Percentiles rank a stretch among this genome's conserved stretches.
Evolutionary conservation across 192 early-diverging fungal genomes (phyloP).

Genomic region (Umbelopsis sp.): DNA sequence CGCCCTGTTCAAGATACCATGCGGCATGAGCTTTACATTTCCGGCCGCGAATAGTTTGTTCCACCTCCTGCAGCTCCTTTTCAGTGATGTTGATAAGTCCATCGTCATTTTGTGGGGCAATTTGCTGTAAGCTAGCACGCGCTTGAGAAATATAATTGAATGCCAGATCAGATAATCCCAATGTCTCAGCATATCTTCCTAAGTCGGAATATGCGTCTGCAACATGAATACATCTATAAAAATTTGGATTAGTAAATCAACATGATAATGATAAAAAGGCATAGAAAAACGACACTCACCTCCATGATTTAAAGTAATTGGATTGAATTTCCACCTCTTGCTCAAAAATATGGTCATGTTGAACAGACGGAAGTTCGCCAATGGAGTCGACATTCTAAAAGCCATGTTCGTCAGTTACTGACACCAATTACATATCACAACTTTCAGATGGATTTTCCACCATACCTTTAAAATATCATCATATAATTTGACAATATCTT

Average conservation of each 20-base stretch:
- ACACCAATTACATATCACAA: background rate
- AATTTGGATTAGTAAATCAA: background rate
- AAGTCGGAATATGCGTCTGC: constrained; percentile 52
- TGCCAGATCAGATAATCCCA: constrained; percentile 63
- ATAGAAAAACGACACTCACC: constrained; percentile 34
- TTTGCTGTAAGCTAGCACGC: constrained; percentile 44
- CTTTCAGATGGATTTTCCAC: background rate
- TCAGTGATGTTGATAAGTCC: constrained; percentile 45
- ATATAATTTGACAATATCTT: constrained; percentile 67
- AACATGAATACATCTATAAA: constrained; percentile 47
- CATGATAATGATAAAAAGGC: background rate
- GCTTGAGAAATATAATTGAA: constrained; percentile 50
- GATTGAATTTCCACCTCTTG: constrained; percentile 50
- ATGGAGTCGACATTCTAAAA: constrained; percentile 56
- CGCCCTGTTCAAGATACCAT: constrained; percentile 49
- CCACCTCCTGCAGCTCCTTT: constrained; percentile 40
- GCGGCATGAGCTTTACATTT: constrained; percentile 58
- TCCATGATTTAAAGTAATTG: constrained; percentile 56
- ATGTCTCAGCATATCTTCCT: constrained; percentile 50
- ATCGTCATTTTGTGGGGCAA: constrained; percentile 30
- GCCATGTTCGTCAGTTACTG: background rate
- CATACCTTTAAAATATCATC: constrained; percentile 63
- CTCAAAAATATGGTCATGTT: constrained; percentile 46
- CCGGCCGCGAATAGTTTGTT: constrained; percentile 48
- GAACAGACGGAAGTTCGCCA: constrained; percentile 54